Percentiles rank a stretch among this genome's conserved stretches.
phyloP scores from a whole-genome alignment of 441 rosid species.

The Populus tomentosa region DNA sequence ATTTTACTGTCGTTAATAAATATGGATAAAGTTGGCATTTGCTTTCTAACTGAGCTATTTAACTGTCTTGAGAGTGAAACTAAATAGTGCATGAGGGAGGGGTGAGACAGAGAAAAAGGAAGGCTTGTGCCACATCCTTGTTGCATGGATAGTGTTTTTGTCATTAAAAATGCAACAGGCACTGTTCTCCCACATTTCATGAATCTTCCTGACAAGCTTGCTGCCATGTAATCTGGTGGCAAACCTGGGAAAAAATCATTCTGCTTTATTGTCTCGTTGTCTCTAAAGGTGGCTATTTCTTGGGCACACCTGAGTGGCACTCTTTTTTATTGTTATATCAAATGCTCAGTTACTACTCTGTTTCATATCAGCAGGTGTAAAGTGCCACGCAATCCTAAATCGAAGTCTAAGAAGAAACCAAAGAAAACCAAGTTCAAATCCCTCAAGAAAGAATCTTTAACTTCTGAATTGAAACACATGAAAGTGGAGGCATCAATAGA shows the following conservation, averaged over 20 bases:
- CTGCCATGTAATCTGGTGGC: background rate
- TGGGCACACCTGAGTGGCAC: background rate
- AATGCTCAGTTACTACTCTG: conserved; percentile 4
- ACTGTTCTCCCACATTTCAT: background rate
- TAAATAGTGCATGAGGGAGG: background rate
- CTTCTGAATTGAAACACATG: conserved; percentile 57
- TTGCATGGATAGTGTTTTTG: background rate
- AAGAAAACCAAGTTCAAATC: conserved; percentile 95
- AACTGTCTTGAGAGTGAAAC: background rate
- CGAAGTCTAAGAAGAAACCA: conserved; percentile 84
- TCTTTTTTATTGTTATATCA: background rate
- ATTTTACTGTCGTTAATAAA: background rate
- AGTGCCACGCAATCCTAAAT: conserved; percentile 42
- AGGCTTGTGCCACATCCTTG: background rate
- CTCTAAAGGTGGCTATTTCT: background rate
- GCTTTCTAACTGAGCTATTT: background rate
- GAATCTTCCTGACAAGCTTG: background rate
- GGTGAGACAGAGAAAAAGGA: background rate
- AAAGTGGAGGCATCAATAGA: conserved; percentile 55
- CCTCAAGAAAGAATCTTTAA: conserved; percentile 78
- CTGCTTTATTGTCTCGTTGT: background rate
- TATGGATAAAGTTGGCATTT: background rate
- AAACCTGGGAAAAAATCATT: background rate
- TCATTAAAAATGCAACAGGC: background rate
- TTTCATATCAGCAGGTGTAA: conserved; percentile 50